Percentiles rank a stretch among this genome's conserved stretches.
Evolutionary conservation across 352 stramenopile genomes (phyloP).

Genomic region (Pythium guiyangense): DNA sequence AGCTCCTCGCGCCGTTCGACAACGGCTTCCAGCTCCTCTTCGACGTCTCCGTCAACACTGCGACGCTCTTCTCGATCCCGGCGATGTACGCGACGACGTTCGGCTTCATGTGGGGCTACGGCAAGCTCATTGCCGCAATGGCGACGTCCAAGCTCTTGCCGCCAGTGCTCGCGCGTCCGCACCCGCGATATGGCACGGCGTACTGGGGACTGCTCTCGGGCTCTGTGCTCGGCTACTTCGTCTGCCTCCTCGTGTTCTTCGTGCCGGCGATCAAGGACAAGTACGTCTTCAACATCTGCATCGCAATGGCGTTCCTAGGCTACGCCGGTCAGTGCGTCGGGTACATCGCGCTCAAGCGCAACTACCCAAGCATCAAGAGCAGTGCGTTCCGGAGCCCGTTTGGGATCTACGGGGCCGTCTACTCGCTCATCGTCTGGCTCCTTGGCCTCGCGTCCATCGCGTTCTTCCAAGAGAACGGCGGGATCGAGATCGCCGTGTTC

Average conservation of each 20-base stretch:
- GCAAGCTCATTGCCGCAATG: slow-evolving; percentile 30
- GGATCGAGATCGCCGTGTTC: slow-evolving; percentile 16
- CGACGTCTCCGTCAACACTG: slow-evolving; percentile 15
- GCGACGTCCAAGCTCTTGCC: slow-evolving; percentile 28
- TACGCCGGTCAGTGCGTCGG: slow-evolving; percentile 28
- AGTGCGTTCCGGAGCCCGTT: slow-evolving; percentile 29
- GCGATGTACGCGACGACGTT: slow-evolving; percentile 29
- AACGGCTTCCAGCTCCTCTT: slow-evolving; percentile 27
- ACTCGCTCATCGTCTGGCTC: slow-evolving; percentile 23
- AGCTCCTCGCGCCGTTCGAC: slow-evolving; percentile 24
- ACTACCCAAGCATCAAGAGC: slow-evolving; percentile 24
- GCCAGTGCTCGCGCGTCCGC: slow-evolving; percentile 5
- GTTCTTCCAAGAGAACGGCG: slow-evolving; percentile 23
- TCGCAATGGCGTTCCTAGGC: slow-evolving; percentile 21
- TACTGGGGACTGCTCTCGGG: slow-evolving; percentile 16
- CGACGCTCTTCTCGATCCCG: slow-evolving; percentile 30
- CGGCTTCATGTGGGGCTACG: slow-evolving; percentile 32
- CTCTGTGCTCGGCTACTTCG: slow-evolving; percentile 17
- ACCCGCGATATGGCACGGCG: slow-evolving; percentile 17
- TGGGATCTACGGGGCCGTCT: slow-evolving; percentile 22
- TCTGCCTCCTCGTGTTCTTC: slow-evolving; percentile 23
- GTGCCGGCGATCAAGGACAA: slow-evolving; percentile 9
- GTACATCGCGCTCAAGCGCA: slow-evolving; percentile 25
- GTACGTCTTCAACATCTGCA: slow-evolving; percentile 33
- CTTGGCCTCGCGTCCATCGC: slow-evolving; percentile 21